Evolutionary conservation across 805 yeast species (phyloP).

Genomic region (Kluyveromyces lactis): DNA sequence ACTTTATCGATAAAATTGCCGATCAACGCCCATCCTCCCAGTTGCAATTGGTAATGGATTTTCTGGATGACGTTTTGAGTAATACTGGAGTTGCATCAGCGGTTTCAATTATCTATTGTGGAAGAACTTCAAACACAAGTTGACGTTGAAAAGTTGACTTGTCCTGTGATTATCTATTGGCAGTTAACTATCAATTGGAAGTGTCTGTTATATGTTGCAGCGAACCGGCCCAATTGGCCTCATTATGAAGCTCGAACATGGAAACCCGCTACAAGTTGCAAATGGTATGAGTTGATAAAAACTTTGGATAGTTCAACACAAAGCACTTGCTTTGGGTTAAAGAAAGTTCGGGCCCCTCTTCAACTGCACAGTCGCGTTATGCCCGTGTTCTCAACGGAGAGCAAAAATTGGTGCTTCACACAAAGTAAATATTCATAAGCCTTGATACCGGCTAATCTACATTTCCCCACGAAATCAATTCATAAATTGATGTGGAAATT

Average conservation of each 20-base stretch:
- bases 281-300: slow-evolving; percentile 82
- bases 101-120: slow-evolving; percentile 50
- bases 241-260: slow-evolving; percentile 70
- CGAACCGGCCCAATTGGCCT: slow-evolving; percentile 72
- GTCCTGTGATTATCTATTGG: slow-evolving; percentile 69
- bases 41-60: slow-evolving; percentile 63
- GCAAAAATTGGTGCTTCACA: no score
- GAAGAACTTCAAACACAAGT: slow-evolving; percentile 52
- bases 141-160: slow-evolving; percentile 59
- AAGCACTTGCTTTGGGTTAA: slow-evolving; percentile 87
- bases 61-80: slow-evolving; percentile 59
- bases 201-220: slow-evolving; percentile 77
- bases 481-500: no score
- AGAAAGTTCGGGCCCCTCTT: no score
- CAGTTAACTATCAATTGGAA: slow-evolving; percentile 86
- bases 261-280: slow-evolving; percentile 85
- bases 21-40: slow-evolving; percentile 73
- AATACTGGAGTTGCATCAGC: slow-evolving; percentile 64
- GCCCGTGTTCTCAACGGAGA: no score
- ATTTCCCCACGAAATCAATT: no score
- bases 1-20: slow-evolving; percentile 42
- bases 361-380: no score
- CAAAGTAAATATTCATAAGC: no score
- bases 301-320: slow-evolving; percentile 72
- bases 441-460: no score